Base-by-base conservation (phyloP, 2,329 filamentous ascomycete species). In the Cadophora luteo-olivacea region DNA sequence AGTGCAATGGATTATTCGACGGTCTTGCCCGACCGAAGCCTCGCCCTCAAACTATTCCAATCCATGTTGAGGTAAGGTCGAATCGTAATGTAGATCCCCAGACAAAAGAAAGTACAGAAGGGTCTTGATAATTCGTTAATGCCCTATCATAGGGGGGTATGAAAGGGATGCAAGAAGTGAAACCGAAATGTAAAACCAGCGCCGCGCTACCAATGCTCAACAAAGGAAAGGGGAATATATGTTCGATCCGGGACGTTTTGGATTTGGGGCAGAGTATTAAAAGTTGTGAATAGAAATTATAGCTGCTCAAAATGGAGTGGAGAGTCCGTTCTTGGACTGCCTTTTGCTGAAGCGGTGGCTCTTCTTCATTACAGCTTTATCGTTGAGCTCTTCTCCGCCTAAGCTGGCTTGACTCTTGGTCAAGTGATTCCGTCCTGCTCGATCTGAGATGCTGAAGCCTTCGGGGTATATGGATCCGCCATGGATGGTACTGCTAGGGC, bases 321-420 rank as follows among this genome's bases (percentile, higher is more conserved):
- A 93, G 61, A 97, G 86, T n/a, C 95, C 94, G 79, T 93, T 97
- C 82, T 97, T 97, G 19, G 92, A 97, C 81, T 97, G 93, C 74
- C 95, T 86, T 81, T 96, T 96, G 82, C 94, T 97, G 81, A 97
- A 98, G 61, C 89, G 84, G 73, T 90, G 89, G 61, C 85, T 83
- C 78, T 87, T 89, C 14, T 82, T 80, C 49, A 77, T 45, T 77
- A 36, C 24, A 22, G 81, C 76, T 49, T 82, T 78, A 67, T 79
- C 71, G 66, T 72, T 67, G 61, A 73, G 72, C 38, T 78, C 76
- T 36, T 76, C 75, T 25, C 68, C 85, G 29, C 88, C 87, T 29
- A 84, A 73, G 70, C 82, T 85, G 54, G 81, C 83, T 75, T 89
- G 88, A 70, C 83, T 86, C 78, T 89, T 90, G 72, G 82, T 87